A percentile compares a stretch with the other conserved stretches of the same genome.
Conservation (phyloP, 2,329 filamentous ascomycete genomes). For the Aspergillus sp. region DNA sequence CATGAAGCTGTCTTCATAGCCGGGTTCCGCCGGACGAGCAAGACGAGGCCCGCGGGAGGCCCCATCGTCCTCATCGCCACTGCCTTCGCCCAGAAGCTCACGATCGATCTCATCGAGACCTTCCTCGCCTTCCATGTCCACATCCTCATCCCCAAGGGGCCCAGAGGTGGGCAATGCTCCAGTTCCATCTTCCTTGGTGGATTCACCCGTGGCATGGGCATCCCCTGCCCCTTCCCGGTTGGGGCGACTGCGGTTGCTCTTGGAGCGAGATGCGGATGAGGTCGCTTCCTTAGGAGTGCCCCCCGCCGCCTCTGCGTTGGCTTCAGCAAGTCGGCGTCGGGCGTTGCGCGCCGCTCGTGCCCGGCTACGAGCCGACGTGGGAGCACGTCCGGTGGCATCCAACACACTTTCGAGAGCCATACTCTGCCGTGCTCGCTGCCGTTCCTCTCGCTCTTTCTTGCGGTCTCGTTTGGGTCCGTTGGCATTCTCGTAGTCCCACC, state of each 20-base stretch:
- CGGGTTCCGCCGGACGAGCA: slow-evolving; percentile 20
- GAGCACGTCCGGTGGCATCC: slow-evolving; percentile 17
- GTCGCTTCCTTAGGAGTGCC: slow-evolving; percentile 18
- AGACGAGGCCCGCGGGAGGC: slow-evolving; percentile 13
- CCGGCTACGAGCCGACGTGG: slow-evolving; percentile 21
- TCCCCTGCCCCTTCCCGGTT: slow-evolving; percentile 14
- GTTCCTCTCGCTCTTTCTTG: slow-evolving; percentile 37
- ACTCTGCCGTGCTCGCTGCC: slow-evolving; percentile 31
- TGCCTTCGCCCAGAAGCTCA: slow-evolving; percentile 36
- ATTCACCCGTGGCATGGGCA: slow-evolving; percentile 8
- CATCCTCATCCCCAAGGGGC: slow-evolving; percentile 19
- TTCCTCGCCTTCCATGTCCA: slow-evolving; percentile 33
- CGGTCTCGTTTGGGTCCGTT: slow-evolving; percentile 39
- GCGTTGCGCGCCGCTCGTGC: slow-evolving; percentile 25
- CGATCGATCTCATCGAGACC: slow-evolving; percentile 38
- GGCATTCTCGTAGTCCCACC: slow-evolving; percentile 46
- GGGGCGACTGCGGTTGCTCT: slow-evolving; percentile 24
- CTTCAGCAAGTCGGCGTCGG: slow-evolving; percentile 29
- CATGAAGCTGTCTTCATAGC: slow-evolving; percentile 27
- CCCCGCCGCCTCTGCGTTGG: slow-evolving; percentile 19
- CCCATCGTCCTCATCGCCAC: slow-evolving; percentile 34
- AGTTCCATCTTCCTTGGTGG: slow-evolving; percentile 14
- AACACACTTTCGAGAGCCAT: slow-evolving; percentile 13
- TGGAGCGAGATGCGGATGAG: slow-evolving; percentile 22
- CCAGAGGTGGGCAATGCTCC: slow-evolving; percentile 21